Evolutionary conservation across 176 grass and related monocot species (phyloP).

Genomic region (Zoysia japonica): DNA sequence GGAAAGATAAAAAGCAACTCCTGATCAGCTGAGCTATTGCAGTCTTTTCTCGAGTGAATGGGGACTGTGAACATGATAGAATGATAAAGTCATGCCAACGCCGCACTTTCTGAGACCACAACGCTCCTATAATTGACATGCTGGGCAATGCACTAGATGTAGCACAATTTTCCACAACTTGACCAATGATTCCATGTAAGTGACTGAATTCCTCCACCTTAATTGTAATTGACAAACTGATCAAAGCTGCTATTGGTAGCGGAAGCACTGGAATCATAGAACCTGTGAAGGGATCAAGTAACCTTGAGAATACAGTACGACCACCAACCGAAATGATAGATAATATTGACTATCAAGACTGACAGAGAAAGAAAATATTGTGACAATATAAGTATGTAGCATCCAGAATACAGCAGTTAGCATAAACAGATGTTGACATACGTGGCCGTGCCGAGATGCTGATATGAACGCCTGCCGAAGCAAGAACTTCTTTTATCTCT

Average conservation of each 20-base stretch:
- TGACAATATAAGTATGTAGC: neutral
- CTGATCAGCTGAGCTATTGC: conserved; percentile 68
- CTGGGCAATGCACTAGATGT: conserved; percentile 73
- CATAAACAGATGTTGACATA: conserved; percentile 18
- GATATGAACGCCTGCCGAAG: conserved; percentile 71
- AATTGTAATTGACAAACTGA: conserved; percentile 80
- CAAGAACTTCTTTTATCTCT: conserved; percentile 80
- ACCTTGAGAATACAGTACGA: neutral
- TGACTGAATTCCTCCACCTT: conserved; percentile 62
- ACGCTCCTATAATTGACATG: conserved; percentile 71
- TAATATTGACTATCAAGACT: neutral
- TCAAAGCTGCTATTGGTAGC: conserved; percentile 71
- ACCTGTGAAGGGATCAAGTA: conserved; percentile 42
- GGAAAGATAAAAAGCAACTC: conserved; percentile 82
- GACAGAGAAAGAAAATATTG: neutral
- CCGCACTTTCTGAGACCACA: conserved; percentile 74
- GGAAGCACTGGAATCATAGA: conserved; percentile 69
- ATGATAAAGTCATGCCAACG: conserved; percentile 80
- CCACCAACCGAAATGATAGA: neutral
- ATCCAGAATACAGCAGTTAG: conserved; percentile 1
- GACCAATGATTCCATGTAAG: conserved; percentile 47
- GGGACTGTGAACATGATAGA: conserved; percentile 50
- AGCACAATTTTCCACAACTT: conserved; percentile 74
- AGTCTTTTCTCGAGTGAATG: conserved; percentile 61
- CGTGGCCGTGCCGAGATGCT: conserved; percentile 57